phyloP scores from a whole-genome alignment of 805 yeast species.

The Zygosaccharomyces kombuchaensis region DNA sequence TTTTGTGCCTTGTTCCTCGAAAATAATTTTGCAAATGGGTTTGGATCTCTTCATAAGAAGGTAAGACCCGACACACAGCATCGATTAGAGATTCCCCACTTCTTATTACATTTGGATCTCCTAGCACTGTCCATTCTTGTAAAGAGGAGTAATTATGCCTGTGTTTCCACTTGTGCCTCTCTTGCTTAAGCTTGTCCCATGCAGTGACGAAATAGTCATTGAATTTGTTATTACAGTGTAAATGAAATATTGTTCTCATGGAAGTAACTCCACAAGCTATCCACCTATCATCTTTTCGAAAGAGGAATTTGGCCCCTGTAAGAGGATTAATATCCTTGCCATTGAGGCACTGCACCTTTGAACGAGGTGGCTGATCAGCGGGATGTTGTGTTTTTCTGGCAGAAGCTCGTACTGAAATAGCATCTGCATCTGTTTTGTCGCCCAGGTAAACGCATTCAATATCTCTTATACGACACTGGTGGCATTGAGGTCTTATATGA shows the following conservation, averaged over 20 bases:
- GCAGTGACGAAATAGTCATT: constrained; percentile 1
- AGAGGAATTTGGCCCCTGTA: constrained; percentile 2
- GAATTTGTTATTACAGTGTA: constrained; percentile 2
- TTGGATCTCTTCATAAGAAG: not conserved
- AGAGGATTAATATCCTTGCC: not conserved
- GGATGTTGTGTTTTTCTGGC: not conserved
- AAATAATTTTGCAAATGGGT: not conserved
- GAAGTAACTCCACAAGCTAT: constrained; percentile 6
- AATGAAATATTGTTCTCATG: not conserved
- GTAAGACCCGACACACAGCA: constrained; percentile 4
- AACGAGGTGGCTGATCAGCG: not conserved
- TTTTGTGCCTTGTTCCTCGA: not conserved
- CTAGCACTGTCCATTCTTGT: constrained; percentile 5
- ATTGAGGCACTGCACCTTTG: not conserved
- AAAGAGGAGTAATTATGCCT: constrained; percentile 3
- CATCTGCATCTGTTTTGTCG: not conserved
- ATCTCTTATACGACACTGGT: constrained; percentile 2
- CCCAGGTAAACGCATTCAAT: constrained; percentile 1
- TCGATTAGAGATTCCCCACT: constrained; percentile 5
- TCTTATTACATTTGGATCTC: not conserved
- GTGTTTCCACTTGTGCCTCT: constrained; percentile 2
- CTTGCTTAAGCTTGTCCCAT: constrained; percentile 3
- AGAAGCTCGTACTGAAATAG: not conserved
- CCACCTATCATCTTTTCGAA: constrained; percentile 6
- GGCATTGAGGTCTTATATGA: constrained; percentile 3